Evolutionary conservation across 768 basidiomycete species (phyloP).

Genomic region (Harrya chromipes): DNA sequence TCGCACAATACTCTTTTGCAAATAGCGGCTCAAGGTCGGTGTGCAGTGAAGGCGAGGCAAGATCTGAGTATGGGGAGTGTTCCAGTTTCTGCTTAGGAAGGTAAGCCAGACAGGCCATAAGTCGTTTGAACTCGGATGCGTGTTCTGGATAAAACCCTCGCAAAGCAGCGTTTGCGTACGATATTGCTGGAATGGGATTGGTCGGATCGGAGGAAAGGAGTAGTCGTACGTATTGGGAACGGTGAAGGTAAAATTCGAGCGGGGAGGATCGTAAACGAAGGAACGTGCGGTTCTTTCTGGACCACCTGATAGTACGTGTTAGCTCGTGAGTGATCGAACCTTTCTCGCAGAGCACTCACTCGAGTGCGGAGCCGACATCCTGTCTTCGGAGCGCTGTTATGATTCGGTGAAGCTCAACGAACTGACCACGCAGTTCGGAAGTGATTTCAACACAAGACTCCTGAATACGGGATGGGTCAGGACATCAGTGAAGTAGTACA

Average conservation of each 20-base stretch:
- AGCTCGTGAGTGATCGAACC: neutral
- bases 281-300: constrained; percentile 59
- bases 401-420: constrained; percentile 70
- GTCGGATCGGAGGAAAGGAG: constrained; percentile 62
- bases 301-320: constrained; percentile 61
- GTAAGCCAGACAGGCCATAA: constrained; percentile 68
- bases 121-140: constrained; percentile 58
- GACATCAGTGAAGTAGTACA: constrained; percentile 1
- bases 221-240: constrained; percentile 83
- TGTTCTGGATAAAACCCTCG: constrained; percentile 63
- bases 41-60: constrained; percentile 70
- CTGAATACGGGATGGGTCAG: constrained; percentile 33
- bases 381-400: constrained; percentile 61
- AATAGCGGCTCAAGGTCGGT: constrained; percentile 80
- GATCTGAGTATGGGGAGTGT: constrained; percentile 69
- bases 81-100: constrained; percentile 67
- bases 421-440: constrained; percentile 48
- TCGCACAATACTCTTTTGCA: constrained; percentile 85
- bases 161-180: constrained; percentile 70
- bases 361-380: constrained; percentile 75
- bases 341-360: constrained; percentile 42
- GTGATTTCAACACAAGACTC: constrained; percentile 65
- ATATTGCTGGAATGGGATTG: constrained; percentile 56
- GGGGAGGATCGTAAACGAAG: constrained; percentile 69
- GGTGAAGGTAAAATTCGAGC: constrained; percentile 87